A percentile compares a stretch with the other conserved stretches of the same genome.
Conservation (phyloP, 2,329 filamentous ascomycete genomes). For the Colletotrichum karsti region DNA sequence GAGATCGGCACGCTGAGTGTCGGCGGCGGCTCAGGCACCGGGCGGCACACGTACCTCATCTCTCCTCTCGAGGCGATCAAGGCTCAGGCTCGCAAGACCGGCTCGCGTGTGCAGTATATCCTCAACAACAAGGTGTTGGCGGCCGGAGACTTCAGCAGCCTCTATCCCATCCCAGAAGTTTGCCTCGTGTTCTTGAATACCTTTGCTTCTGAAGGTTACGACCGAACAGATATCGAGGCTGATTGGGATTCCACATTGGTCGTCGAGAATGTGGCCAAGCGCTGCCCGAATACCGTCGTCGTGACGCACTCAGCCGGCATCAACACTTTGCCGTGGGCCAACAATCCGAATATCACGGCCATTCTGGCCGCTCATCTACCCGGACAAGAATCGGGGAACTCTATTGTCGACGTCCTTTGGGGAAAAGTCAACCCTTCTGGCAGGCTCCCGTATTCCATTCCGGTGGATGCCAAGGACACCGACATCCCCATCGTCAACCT, state of each 20-base stretch:
- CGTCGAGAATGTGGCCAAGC: conserved; percentile 56
- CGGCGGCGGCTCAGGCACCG: conserved; percentile 72
- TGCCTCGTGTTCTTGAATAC: conserved; percentile 75
- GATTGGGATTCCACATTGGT: conserved; percentile 69
- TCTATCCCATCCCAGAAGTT: conserved; percentile 64
- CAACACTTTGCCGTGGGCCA: conserved; percentile 62
- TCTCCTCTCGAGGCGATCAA: conserved; percentile 73
- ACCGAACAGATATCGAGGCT: conserved; percentile 69
- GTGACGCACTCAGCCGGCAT: conserved; percentile 71
- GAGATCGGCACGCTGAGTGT: conserved; percentile 70
- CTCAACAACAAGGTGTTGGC: conserved; percentile 40
- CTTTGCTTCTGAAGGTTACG: conserved; percentile 71
- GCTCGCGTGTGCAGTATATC: conserved; percentile 61
- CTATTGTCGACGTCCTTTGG: conserved; percentile 78
- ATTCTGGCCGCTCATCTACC: conserved; percentile 82
- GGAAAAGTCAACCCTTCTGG: conserved; percentile 57
- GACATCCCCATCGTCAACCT: conserved; percentile 52
- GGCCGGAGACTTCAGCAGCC: conserved; percentile 61
- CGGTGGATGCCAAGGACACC: conserved; percentile 54
- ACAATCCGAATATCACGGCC: conserved; percentile 74
- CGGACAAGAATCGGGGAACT: conserved; percentile 79
- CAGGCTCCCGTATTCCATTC: conserved; percentile 62
- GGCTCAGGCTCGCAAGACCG: conserved; percentile 60
- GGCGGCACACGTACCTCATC: conserved; percentile 71
- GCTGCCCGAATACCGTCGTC: conserved; percentile 66